Conservation (phyloP, 2,329 filamentous ascomycete genomes). For the Aspergillus sp. region DNA sequence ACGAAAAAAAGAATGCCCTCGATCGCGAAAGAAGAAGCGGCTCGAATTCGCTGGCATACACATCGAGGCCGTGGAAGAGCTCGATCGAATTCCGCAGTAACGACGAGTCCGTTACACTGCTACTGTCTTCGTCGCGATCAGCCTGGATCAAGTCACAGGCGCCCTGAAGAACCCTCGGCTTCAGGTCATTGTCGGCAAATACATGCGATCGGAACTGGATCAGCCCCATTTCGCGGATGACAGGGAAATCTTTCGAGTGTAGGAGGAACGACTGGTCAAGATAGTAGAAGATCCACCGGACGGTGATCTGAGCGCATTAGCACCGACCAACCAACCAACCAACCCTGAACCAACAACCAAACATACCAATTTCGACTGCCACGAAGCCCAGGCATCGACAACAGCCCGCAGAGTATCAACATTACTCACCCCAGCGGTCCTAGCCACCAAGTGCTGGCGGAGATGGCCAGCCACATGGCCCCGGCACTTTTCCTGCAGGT, state of each 20-base stretch:
- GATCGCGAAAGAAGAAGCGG: constrained; percentile 61
- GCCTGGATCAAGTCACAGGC: constrained; percentile 67
- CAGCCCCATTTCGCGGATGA: constrained; percentile 74
- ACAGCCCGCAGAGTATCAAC: constrained; percentile 55
- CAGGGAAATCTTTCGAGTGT: constrained; percentile 57
- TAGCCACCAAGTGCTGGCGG: constrained; percentile 49
- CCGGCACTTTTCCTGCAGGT: constrained; percentile 58
- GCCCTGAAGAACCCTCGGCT: constrained; percentile 51
- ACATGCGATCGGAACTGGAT: constrained; percentile 60
- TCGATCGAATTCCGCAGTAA: constrained; percentile 67
- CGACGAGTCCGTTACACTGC: constrained; percentile 47
- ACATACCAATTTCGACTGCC: constrained; percentile 67
- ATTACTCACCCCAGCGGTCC: constrained; percentile 46
- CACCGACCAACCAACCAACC: too few relatives aligned
- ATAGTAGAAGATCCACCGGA: constrained; percentile 88
- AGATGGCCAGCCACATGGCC: constrained; percentile 51
- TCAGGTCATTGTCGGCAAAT: constrained; percentile 45
- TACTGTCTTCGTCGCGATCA: constrained; percentile 52
- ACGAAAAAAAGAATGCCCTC: constrained; percentile 56
- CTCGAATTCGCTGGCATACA: constrained; percentile 75
- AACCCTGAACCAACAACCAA: too few relatives aligned
- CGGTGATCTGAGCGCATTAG: constrained; percentile 47
- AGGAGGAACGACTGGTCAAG: constrained; percentile 84
- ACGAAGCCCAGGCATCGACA: constrained; percentile 60
- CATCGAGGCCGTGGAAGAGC: constrained; percentile 75